Evolutionary conservation across 2,329 filamentous ascomycete species (phyloP), one percentile per base, ranked within the genome.

Genomic region (Sphaerulina populicola): DNA sequence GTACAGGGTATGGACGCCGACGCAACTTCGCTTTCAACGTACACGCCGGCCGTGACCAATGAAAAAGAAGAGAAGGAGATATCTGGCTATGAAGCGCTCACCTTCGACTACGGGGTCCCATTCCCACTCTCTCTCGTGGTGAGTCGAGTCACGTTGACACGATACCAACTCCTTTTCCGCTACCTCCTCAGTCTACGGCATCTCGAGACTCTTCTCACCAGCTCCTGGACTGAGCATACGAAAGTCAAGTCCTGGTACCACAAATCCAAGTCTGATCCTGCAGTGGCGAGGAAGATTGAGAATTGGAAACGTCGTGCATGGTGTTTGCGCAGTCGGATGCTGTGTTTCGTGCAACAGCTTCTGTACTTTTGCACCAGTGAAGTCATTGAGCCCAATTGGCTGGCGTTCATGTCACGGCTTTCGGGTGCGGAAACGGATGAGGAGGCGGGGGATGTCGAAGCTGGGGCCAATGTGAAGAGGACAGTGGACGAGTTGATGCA

Each of bases 401-500:
- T 88, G 59, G 85, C 83, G 43, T 81, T 98, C 55, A 96, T 96
- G 88, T 81, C 84, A n/a, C 78, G 88, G 30, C 76, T 97, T 5
- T 84, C 83, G 10, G 64, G 69, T 37, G 75, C 77, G 6, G 73
- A 79, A 7, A 73, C 74, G 8, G 77, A 77, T 6, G 54, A 59
- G 15, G 31, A 51, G n/a, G 51, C 44, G 11, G 42, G 44, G 5
- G 50, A 44, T 54, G 78, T 80, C 50, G 72, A 74, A 10, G 50
- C 37, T 3, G 51, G 42, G 9, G 54, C 47, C 18, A 55, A 57
- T 37, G 52, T 55, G 11, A 82, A 80, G 61, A 69, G 89, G 35
- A 98, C 93, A 0, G 93, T 98, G 1, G 93, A 98, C 64, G 89
- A 97, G 71, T 72, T 98, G 65, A 98, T 98, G 93, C 88, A 97